These are phyloP conservation scores for Laguncularia racemosa DNA, from an alignment of 345 rosid genomes.

Conservation along the genomic window DNA sequence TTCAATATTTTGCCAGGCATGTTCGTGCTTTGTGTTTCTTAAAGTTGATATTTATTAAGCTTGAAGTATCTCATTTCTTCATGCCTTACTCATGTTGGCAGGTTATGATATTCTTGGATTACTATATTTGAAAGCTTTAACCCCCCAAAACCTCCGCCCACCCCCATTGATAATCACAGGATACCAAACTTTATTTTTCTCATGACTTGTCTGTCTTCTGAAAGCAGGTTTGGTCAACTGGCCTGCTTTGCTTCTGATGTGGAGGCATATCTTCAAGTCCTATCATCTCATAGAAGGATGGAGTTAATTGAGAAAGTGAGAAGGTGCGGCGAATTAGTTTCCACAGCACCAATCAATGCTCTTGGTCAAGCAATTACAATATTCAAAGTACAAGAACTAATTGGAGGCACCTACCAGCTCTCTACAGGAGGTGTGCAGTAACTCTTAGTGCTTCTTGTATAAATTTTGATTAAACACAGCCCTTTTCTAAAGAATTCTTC, in stretches of 20 bases:
- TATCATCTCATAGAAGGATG: conserved; percentile 46
- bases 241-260: conserved; percentile 84
- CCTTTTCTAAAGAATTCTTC: no score
- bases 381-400: conserved; percentile 60
- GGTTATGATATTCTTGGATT: no score
- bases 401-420: conserved; percentile 40
- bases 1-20: conserved; percentile 71
- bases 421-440: conserved; percentile 40
- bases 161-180: no score
- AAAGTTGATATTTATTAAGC: background rate
- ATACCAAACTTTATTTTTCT: background rate
- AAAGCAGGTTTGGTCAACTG: conserved; percentile 85
- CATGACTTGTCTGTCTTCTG: background rate
- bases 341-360: conserved; percentile 40
- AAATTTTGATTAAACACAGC: no score
- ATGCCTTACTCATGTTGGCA: background rate
- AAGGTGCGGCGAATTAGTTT: conserved; percentile 25
- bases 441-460: background rate
- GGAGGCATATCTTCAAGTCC: conserved; percentile 60
- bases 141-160: no score
- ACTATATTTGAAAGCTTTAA: no score
- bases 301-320: conserved; percentile 52
- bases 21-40: background rate
- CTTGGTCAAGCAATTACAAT: conserved; percentile 72
- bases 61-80: background rate